Evolutionary conservation across 306 rosid genomes (phyloP), one percentile per base, ranked within the genome.

Genomic region (Rosa multiflora): DNA sequence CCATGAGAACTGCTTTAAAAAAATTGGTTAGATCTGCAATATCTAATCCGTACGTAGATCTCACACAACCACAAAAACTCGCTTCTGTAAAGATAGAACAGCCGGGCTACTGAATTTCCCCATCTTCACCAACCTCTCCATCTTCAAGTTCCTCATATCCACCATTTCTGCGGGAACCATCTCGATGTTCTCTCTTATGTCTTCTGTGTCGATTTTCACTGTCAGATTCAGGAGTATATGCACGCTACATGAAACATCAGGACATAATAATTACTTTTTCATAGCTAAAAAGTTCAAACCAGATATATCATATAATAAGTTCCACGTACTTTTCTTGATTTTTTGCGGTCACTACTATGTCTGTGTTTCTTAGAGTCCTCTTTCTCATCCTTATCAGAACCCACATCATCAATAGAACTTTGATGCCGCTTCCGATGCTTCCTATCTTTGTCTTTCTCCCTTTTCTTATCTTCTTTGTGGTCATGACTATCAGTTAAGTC

Each of bases 41-140:
- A 35, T 37, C 52, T 61, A 61, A 40, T 40, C 80, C 74, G 13
- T 51, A 55, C 39, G 46, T 67, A 66, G 73, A 49, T 53, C 80
- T 75, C 74, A 47, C 56, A 43, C 18, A 59, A 52, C 61, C 79
- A 76, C 42, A 43, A 43, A 18, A 32, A 14, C 12, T 71, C 74
- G 71, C 79, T 39, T 47, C 56, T 70, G 59, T 48, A 52, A 61
- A 18, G 26, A n/a, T 39, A 51, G 15, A 63, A 79, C 32, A 62
- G 15, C 10, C 72, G 69, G 51, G 48, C 73, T 81, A 86, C 75
- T 89, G 82, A 78, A 85, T 85, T 86, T 90, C 99, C 35, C 76
- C 96, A 79, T 96, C 99, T 79, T 91, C 98, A 6, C 99, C 98
- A 39, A 96, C 89, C 84, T 96, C 99, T 46, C 99, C 99, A 11